Conservation (phyloP, 2,329 filamentous ascomycete genomes). For the Coniella vitis region DNA sequence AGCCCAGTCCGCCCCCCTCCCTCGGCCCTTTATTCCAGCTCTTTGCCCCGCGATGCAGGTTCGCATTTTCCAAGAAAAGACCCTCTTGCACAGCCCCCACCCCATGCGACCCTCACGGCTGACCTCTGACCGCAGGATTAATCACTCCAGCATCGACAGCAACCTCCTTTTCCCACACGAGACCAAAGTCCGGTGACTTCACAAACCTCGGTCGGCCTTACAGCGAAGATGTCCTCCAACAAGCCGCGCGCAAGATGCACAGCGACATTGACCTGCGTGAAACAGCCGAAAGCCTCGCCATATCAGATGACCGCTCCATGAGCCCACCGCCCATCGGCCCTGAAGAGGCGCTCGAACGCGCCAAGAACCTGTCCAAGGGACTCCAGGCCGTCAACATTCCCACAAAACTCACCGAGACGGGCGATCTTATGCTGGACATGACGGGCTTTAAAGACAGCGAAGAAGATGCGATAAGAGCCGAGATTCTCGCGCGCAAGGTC, state of each 20-base stretch:
- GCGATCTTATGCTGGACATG: constrained; percentile 97
- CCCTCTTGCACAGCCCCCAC: not conserved
- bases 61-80: constrained; percentile 2
- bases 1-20: constrained; percentile 38
- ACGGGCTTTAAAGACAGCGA: constrained; percentile 92
- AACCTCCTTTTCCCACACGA: constrained; percentile 40
- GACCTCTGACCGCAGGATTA: constrained; percentile 30
- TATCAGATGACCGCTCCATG: constrained; percentile 52
- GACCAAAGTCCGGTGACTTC: constrained; percentile 46
- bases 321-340: constrained; percentile 70
- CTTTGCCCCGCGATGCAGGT: constrained; percentile 29
- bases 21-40: constrained; percentile 32
- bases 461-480: constrained; percentile 83
- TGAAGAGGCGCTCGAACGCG: constrained; percentile 73
- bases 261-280: constrained; percentile 30
- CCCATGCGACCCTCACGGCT: constrained; percentile 2
- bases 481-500: constrained; percentile 88
- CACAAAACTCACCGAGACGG: constrained; percentile 82
- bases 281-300: constrained; percentile 29
- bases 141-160: constrained; percentile 49
- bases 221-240: constrained; percentile 49
- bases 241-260: constrained; percentile 33
- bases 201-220: constrained; percentile 38
- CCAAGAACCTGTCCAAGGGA: constrained; percentile 77
- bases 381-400: constrained; percentile 88